Conservation (phyloP, 129 eudicot species). For the Ambrosia artemisiifolia region DNA sequence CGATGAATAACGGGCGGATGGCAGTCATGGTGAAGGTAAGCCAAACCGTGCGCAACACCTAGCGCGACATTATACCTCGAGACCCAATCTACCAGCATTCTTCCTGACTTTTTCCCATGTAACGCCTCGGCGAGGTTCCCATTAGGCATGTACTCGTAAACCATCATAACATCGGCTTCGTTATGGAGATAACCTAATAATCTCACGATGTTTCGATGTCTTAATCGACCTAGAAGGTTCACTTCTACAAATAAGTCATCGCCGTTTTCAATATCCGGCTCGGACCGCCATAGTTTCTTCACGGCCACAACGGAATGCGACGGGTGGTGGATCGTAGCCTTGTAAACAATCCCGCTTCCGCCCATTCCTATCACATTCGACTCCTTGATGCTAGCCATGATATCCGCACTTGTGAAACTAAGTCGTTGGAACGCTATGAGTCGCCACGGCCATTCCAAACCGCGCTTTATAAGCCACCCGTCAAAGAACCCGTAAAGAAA, state of each 20-base stretch:
- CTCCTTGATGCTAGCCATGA: slow-evolving; percentile 52
- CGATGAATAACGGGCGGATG: slow-evolving; percentile 66
- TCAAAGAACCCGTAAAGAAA: slow-evolving; percentile 44
- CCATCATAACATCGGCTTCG: slow-evolving; percentile 63
- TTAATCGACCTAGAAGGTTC: slow-evolving; percentile 55
- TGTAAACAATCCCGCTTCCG: slow-evolving; percentile 65
- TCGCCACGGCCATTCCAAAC: slow-evolving; percentile 72
- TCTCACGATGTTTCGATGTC: slow-evolving; percentile 67
- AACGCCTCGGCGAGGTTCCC: slow-evolving; percentile 61
- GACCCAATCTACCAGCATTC: slow-evolving; percentile 66
- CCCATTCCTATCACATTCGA: slow-evolving; percentile 74
- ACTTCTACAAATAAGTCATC: slow-evolving; percentile 60
- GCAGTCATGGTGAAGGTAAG: slow-evolving; percentile 70
- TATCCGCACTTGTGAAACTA: slow-evolving; percentile 52
- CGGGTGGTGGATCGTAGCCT: slow-evolving; percentile 39
- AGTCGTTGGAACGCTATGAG: slow-evolving; percentile 63
- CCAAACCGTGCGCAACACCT: slow-evolving; percentile 66
- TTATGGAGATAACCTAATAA: slow-evolving; percentile 62
- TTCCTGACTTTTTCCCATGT: slow-evolving; percentile 48
- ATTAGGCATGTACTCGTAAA: slow-evolving; percentile 64
- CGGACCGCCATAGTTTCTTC: slow-evolving; percentile 64
- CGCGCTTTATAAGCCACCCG: slow-evolving; percentile 45
- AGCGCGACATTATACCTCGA: slow-evolving; percentile 62
- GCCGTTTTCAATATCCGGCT: slow-evolving; percentile 48
- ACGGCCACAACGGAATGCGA: slow-evolving; percentile 54